These are phyloP conservation scores for Coelastrella sp. DNA, from an alignment of 139 green algal genomes.

Conservation along the genomic window DNA sequence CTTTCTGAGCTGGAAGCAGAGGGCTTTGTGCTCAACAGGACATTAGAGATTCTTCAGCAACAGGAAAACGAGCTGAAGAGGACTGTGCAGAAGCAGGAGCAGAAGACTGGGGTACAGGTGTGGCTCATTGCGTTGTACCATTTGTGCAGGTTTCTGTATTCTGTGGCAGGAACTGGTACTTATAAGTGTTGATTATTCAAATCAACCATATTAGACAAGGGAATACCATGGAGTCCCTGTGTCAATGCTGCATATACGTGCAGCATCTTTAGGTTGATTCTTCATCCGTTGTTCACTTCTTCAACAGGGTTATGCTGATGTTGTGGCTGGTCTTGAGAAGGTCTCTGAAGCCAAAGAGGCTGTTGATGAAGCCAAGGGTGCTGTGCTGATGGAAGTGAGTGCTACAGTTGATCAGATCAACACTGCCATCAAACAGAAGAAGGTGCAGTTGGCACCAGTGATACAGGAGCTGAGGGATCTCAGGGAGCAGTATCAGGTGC, in stretches of 20 bases:
- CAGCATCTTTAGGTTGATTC: too few relatives aligned
- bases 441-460: slow-evolving; percentile 38
- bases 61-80: slow-evolving; percentile 57
- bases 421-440: slow-evolving; percentile 34
- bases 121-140: too few relatives aligned
- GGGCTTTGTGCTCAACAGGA: slow-evolving; percentile 64
- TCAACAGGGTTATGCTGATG: slow-evolving; percentile 59
- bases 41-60: slow-evolving; percentile 58
- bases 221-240: too few relatives aligned
- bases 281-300: background rate
- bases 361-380: slow-evolving; percentile 63
- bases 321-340: slow-evolving; percentile 34
- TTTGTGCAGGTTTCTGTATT: too few relatives aligned
- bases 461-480: slow-evolving; percentile 59
- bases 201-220: too few relatives aligned
- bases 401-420: slow-evolving; percentile 32
- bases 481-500: slow-evolving; percentile 59
- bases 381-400: slow-evolving; percentile 31
- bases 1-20: slow-evolving; percentile 39
- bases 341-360: slow-evolving; percentile 62
- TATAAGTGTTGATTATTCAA: too few relatives aligned
- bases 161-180: too few relatives aligned
- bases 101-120: slow-evolving; percentile 31
- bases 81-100: slow-evolving; percentile 56
- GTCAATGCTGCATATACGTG: too few relatives aligned